A percentile compares a stretch with the other conserved stretches of the same genome.
These are phyloP conservation scores for Aspergillus conjunctus DNA, from an alignment of 495 filamentous ascomycete genomes.

Conservation along the genomic window DNA sequence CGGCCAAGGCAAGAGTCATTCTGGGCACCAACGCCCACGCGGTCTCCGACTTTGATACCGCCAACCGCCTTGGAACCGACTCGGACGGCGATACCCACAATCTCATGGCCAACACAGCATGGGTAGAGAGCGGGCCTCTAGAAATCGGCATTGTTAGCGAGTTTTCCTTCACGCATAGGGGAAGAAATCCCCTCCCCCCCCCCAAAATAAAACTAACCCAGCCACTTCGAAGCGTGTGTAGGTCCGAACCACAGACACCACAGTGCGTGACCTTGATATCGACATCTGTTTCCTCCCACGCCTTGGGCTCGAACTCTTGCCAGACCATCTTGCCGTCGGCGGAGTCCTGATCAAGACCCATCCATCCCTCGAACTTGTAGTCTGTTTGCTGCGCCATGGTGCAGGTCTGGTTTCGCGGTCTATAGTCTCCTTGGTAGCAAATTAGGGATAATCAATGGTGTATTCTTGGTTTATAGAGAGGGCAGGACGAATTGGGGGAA, in stretches of 20 bases:
- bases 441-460: too few species aligned
- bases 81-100: slow-evolving; percentile 74
- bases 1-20: slow-evolving; percentile 64
- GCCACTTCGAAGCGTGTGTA: slow-evolving; percentile 74
- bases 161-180: background rate
- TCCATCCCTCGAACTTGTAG: slow-evolving; percentile 82
- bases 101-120: slow-evolving; percentile 80
- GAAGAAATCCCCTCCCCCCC: too few species aligned
- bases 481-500: too few species aligned
- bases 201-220: slow-evolving; percentile 55
- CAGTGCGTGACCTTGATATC: slow-evolving; percentile 51
- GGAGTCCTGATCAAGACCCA: slow-evolving; percentile 60
- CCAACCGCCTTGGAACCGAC: slow-evolving; percentile 68
- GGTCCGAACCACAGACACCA: slow-evolving; percentile 57
- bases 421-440: background rate
- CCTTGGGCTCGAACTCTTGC: slow-evolving; percentile 76
- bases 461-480: too few species aligned
- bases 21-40: slow-evolving; percentile 88
- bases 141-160: slow-evolving; percentile 13
- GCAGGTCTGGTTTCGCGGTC: background rate
- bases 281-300: slow-evolving; percentile 78
- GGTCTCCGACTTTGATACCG: slow-evolving; percentile 76
- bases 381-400: slow-evolving; percentile 40
- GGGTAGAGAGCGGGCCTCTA: slow-evolving; percentile 63
- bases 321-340: slow-evolving; percentile 79